phyloP scores from a whole-genome alignment of 2,329 filamentous ascomycete genomes.

The Talaromyces sp. region DNA sequence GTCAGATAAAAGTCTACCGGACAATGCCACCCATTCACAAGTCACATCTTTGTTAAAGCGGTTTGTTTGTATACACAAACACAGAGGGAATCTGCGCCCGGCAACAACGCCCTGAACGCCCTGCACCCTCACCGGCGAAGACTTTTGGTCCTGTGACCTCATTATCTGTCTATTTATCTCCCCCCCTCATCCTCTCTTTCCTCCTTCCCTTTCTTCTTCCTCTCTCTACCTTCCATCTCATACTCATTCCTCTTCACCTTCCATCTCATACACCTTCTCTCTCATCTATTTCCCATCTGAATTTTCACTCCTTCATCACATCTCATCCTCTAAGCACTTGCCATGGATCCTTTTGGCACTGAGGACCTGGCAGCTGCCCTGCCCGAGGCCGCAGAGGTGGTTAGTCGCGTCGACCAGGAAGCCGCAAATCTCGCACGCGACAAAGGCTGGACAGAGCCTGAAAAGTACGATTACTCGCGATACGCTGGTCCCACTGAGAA shows the following conservation, averaged over 20 bases:
- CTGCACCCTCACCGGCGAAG: not conserved
- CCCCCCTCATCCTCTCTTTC: not conserved
- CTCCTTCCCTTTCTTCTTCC: not conserved
- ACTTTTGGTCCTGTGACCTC: not conserved
- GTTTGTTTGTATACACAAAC: not conserved
- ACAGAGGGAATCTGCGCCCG: not conserved
- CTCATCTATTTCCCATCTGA: not conserved
- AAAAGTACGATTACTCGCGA: slow-evolving; percentile 34
- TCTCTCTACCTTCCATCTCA: not conserved
- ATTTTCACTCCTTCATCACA: not conserved
- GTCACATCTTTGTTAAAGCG: not conserved
- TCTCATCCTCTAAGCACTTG: not conserved
- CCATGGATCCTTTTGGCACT: slow-evolving; percentile 21
- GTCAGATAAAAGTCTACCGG: not conserved
- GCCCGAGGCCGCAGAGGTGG: slow-evolving; percentile 16
- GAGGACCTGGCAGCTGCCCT: slow-evolving; percentile 22
- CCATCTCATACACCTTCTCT: not conserved
- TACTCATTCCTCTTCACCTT: slow-evolving; percentile 5
- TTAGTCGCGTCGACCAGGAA: slow-evolving; percentile 25
- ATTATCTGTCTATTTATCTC: not conserved
- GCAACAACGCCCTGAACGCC: not conserved
- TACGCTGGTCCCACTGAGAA: slow-evolving; percentile 21
- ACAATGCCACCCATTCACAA: not conserved
- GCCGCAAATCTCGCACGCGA: slow-evolving; percentile 30
- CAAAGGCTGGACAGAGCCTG: slow-evolving; percentile 36